Base-by-base conservation (phyloP, 495 filamentous ascomycete genomes). In the Aspergillus wentii region DNA sequence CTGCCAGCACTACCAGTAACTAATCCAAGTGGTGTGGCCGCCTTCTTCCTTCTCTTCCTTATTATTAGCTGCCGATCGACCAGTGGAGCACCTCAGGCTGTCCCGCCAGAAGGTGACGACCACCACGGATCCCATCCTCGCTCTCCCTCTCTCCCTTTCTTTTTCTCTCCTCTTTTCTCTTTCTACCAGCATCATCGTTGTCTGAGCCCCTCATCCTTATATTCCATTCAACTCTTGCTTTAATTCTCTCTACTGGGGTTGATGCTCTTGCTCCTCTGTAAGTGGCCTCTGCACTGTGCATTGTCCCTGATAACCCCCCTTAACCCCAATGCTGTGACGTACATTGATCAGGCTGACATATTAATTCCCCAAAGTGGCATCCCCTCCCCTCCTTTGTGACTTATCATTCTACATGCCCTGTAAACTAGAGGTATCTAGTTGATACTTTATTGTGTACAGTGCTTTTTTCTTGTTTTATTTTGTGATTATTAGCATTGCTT, bases 1-100 rank as follows among this genome's bases (percentile, higher is more conserved):
- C n/a, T n/a, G n/a, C n/a, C n/a, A n/a, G n/a, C n/a, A n/a, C n/a
- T n/a, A n/a, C n/a, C n/a, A n/a, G n/a, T n/a, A n/a, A n/a, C n/a
- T n/a, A n/a, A n/a, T n/a, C n/a, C n/a, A n/a, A n/a, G n/a, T n/a
- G n/a, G n/a, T n/a, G n/a, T n/a, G n/a, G n/a, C n/a, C n/a, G n/a
- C n/a, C n/a, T n/a, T n/a, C n/a, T n/a, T n/a, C n/a, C 35, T 29
- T 42, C 43, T 47, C 46, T 37, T 48, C 33, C 54, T 46, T 57
- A 48, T 49, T 54, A 47, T 59, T 59, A 66, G 52, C 56, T 56
- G 63, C 59, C 50, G 63, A 67, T 67, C 62, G 60, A 48, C 46
- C 56, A 56, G 56, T 62, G 63, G 61, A 62, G 59, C 59, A 61
- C 54, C 51, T n/a, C 38, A 20, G 10, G 32, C 45, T 53, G 55